A percentile compares a stretch with the other conserved stretches of the same genome.
phyloP scores from a whole-genome alignment of 31 red algal genomes.

The Pterothamnion heteromorphum region DNA sequence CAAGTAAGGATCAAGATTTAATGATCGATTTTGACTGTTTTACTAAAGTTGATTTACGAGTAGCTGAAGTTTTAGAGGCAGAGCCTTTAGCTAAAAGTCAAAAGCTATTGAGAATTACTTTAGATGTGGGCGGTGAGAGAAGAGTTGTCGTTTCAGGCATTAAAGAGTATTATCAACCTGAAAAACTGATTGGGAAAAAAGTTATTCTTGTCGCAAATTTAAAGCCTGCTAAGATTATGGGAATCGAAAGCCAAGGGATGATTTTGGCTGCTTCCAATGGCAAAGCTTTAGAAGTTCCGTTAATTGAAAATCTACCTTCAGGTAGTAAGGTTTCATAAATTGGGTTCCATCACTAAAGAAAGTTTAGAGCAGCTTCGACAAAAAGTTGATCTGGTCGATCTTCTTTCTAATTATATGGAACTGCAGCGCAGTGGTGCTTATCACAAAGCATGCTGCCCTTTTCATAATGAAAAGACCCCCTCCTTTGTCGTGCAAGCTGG shows the following conservation, averaged over 20 bases:
- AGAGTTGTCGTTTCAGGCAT: neutral
- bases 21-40: neutral
- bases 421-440: neutral
- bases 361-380: neutral
- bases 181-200: neutral
- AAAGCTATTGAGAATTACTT: neutral
- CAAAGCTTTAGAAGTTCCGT: too few relatives aligned
- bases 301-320: too few relatives aligned
- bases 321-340: neutral
- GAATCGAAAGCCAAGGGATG: neutral
- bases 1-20: too few relatives aligned
- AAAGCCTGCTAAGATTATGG: neutral
- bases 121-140: neutral
- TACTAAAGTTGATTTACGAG: slow-evolving; percentile 1
- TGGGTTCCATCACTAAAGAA: neutral
- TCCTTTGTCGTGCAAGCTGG: slow-evolving; percentile 1
- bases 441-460: neutral
- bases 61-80: neutral
- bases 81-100: neutral
- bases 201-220: neutral
- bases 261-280: neutral
- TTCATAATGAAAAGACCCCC: slow-evolving; percentile 28
- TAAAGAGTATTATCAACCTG: neutral
- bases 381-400: neutral
- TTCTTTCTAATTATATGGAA: neutral